These are phyloP conservation scores for Plasmodium vivax DNA, from an alignment of 169 alveolate species.

Conservation along the genomic window DNA sequence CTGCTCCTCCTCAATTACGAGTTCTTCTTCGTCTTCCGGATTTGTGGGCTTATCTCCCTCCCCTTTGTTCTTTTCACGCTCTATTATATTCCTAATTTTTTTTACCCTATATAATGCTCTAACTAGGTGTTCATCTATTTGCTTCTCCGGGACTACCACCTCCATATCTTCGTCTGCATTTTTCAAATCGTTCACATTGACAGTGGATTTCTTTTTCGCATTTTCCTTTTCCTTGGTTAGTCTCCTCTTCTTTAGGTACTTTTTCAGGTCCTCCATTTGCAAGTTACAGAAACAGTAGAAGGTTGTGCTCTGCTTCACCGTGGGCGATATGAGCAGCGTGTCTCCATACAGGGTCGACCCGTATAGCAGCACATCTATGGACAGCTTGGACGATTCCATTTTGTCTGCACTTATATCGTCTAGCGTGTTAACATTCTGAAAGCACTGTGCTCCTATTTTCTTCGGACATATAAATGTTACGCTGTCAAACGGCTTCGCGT, in stretches of 20 bases:
- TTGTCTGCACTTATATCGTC: background rate
- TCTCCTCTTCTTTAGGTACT: background rate
- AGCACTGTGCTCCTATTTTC: conserved; percentile 37
- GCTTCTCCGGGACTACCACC: background rate
- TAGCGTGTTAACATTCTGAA: conserved; percentile 4
- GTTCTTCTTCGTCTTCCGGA: background rate
- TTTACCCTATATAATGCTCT: conserved; percentile 30
- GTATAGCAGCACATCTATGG: conserved; percentile 19
- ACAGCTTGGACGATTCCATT: background rate
- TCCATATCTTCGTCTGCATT: background rate
- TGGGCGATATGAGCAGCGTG: conserved; percentile 41
- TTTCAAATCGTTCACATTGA: background rate
- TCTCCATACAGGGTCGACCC: conserved; percentile 46
- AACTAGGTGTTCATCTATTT: background rate
- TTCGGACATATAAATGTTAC: conserved; percentile 51
- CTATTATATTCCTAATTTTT: conserved; percentile 6
- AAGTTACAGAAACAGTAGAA: conserved; percentile 55
- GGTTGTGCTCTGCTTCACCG: background rate
- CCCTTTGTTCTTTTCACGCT: background rate
- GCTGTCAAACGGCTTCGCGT: conserved; percentile 48
- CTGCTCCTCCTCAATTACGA: background rate
- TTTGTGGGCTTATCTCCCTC: background rate
- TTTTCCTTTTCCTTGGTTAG: background rate
- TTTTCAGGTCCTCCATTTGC: background rate
- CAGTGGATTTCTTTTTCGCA: background rate